A percentile compares a stretch with the other conserved stretches of the same genome.
These are phyloP conservation scores for Diophrys appendiculata DNA, from an alignment of 73 alveolate species.

Conservation along the genomic window DNA sequence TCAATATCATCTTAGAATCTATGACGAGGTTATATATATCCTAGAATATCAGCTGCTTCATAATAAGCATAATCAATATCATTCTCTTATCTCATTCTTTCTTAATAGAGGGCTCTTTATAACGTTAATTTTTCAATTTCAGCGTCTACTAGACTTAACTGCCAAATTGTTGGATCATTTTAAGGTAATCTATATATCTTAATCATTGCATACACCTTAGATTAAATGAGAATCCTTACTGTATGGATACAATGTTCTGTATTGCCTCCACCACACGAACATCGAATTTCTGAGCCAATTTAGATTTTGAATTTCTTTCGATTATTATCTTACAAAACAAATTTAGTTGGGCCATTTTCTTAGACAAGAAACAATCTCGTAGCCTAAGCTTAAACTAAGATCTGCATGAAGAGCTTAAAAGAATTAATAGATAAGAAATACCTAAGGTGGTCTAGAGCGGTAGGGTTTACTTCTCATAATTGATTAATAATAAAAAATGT, in stretches of 20 bases:
- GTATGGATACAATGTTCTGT: constrained; percentile 14
- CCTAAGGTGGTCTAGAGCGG: constrained; percentile 12
- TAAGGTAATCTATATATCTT: neutral
- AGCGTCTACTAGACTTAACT: neutral
- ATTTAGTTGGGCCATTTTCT: constrained; percentile 7
- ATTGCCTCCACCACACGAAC: constrained; percentile 15
- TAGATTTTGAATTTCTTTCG: constrained; percentile 9
- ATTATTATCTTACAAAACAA: neutral
- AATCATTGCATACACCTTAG: constrained; percentile 1
- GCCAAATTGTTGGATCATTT: neutral
- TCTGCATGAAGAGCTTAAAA: neutral
- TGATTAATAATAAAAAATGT: too few relatives aligned
- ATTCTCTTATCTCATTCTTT: neutral
- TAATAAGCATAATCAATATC: neutral
- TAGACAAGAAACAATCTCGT: neutral
- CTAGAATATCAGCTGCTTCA: neutral
- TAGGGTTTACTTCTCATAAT: constrained; percentile 9
- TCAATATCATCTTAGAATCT: constrained; percentile 9
- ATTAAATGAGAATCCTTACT: neutral
- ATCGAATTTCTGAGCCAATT: constrained; percentile 2
- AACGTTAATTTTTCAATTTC: constrained; percentile 3
- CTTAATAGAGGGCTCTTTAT: neutral
- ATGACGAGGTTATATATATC: constrained; percentile 6
- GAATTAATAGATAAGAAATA: too few relatives aligned
- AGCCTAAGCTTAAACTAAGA: neutral